Evolutionary conservation across 176 grass and related monocot genomes (phyloP).

Genomic region (Leersia perrieri): DNA sequence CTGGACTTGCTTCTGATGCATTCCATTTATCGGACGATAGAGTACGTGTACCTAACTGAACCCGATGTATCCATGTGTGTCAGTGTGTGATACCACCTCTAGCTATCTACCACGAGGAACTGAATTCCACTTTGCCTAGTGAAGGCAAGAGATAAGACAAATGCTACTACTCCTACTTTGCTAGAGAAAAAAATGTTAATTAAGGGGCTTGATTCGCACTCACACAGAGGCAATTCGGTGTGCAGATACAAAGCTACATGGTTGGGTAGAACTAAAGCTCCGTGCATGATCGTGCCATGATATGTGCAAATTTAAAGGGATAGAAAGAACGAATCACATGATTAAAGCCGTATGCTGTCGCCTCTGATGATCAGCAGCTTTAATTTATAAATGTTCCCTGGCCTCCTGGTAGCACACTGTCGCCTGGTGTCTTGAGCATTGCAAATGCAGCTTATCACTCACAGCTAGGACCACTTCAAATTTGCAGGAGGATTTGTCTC

Average conservation of each 20-base stretch:
- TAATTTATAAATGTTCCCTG: constrained; percentile 17
- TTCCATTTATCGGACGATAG: not conserved
- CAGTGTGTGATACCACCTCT: not conserved
- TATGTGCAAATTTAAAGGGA: constrained; percentile 19
- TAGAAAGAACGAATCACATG: constrained; percentile 47
- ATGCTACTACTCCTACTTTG: not conserved
- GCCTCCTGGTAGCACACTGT: constrained; percentile 1
- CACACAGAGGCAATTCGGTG: not conserved
- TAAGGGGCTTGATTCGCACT: not conserved
- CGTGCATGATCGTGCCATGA: constrained; percentile 21
- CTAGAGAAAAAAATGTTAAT: not conserved
- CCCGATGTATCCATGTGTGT: not conserved
- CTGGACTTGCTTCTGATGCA: not conserved
- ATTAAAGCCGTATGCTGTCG: constrained; percentile 47
- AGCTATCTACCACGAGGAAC: not conserved
- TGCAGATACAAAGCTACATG: constrained; percentile 6
- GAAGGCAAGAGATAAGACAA: not conserved
- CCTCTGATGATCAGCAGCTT: constrained; percentile 22
- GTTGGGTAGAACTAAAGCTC: constrained; percentile 24
- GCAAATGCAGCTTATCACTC: not conserved
- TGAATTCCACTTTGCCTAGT: not conserved
- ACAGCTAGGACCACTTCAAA: not conserved
- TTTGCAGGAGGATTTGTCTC: constrained; percentile 26
- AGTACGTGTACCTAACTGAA: not conserved
- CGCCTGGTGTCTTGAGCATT: not conserved